Evolutionary conservation across 768 basidiomycete species (phyloP), one percentile per base, ranked within the genome.

Genomic region (Kwoniella dejecticola): DNA sequence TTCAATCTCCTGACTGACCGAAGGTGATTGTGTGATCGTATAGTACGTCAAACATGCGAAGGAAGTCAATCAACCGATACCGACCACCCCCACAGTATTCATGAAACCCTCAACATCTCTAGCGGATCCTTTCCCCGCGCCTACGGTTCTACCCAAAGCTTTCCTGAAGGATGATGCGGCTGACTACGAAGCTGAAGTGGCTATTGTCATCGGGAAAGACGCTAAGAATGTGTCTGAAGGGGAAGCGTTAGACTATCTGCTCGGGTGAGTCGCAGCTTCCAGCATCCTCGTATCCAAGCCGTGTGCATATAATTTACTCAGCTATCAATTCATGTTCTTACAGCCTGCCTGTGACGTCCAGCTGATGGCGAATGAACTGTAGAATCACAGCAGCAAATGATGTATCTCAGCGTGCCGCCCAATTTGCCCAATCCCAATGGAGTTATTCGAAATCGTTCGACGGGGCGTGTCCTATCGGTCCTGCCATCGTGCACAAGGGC

Each of bases 391-490:
- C 74, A 0, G 62, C 77, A 12, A 81, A 81, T 63, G 80, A 81
- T 52, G 83, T 89, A 2, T 91, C 90, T 4, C 91, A 91, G 84
- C 85, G 91, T 41, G 86, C 87, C 65, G 87, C 88, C 69, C 91
- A 93, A 75, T 81, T 89, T 79, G 85, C 85, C 3, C 86, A 87
- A 10, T 87, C 88, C 0, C 91, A 94, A 68, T 94, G 91, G 91
- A 82, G 84, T 29, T 92, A 90, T 79, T 90, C 89, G 26, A 94
- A 94, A 78, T 83, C 87, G 41, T 94, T 91, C 67, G 91, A 90
- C 88, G 59, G 82, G 30, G 80, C 82, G 2, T 83, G 80, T 13
- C 91, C 91, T 1, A 79, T 91, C 38, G 91, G 91, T 0, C 91
- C 91, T 1, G 89, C 87, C 69, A 80, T 94, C 27, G 88, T 93